A percentile compares a stretch with the other conserved stretches of the same genome.
phyloP scores from a whole-genome alignment of 306 rosid species.

The Adenanthera pavonina region DNA sequence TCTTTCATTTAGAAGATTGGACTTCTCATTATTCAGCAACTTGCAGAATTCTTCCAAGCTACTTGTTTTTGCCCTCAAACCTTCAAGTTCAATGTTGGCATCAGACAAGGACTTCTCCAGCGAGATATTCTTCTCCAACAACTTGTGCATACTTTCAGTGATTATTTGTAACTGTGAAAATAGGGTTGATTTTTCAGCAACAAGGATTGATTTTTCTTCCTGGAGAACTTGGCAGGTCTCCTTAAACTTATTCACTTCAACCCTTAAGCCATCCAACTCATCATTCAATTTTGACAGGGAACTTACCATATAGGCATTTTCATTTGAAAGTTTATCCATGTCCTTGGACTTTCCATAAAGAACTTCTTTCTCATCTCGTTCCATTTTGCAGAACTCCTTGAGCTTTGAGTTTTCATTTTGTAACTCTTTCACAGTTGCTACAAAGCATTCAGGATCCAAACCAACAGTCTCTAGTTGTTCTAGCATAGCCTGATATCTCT shows the following conservation, averaged over 20 bases:
- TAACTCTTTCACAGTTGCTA: slow-evolving; percentile 71
- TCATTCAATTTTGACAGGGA: slow-evolving; percentile 69
- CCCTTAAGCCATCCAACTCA: slow-evolving; percentile 68
- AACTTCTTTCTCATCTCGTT: slow-evolving; percentile 66
- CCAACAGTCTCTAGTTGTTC: slow-evolving; percentile 77
- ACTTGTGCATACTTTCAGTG: slow-evolving; percentile 87
- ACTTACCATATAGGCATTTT: slow-evolving; percentile 61
- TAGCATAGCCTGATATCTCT: slow-evolving; percentile 68
- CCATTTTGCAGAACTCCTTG: slow-evolving; percentile 65
- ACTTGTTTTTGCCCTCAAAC: slow-evolving; percentile 73
- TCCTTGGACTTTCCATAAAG: slow-evolving; percentile 70
- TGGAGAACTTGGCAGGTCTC: slow-evolving; percentile 69
- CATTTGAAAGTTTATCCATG: slow-evolving; percentile 65
- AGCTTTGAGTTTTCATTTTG: slow-evolving; percentile 71
- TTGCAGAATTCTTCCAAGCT: slow-evolving; percentile 86
- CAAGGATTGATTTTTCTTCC: slow-evolving; percentile 80
- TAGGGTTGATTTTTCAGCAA: slow-evolving; percentile 69
- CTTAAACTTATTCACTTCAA: slow-evolving; percentile 60
- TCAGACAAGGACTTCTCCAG: slow-evolving; percentile 78
- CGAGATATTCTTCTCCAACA: slow-evolving; percentile 73
- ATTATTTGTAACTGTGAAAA: slow-evolving; percentile 81
- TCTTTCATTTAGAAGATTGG: slow-evolving; percentile 75
- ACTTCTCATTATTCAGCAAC: slow-evolving; percentile 74
- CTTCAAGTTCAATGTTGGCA: slow-evolving; percentile 84
- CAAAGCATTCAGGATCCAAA: slow-evolving; percentile 67